These are phyloP conservation scores for Nematocida sp. DNA, from an alignment of 371 early-diverging fungal genomes.

Conservation along the genomic window DNA sequence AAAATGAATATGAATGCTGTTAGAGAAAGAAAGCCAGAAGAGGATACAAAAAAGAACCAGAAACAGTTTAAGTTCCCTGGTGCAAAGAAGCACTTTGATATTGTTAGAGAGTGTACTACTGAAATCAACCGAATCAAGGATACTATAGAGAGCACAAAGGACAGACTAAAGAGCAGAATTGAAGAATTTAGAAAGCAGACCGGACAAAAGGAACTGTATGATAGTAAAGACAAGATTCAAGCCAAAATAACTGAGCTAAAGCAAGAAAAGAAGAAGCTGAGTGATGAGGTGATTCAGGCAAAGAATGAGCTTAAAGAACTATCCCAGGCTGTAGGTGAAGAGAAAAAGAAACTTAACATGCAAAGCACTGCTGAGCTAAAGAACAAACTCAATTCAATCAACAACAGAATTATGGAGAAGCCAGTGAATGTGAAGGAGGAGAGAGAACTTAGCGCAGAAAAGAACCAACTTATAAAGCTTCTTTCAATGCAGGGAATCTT, in stretches of 20 bases:
- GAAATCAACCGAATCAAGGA: constrained; percentile 38
- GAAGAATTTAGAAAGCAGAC: constrained; percentile 58
- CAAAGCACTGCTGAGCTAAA: constrained; percentile 51
- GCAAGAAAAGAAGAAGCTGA: constrained; percentile 26
- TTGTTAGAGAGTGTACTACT: constrained; percentile 28
- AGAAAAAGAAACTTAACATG: constrained; percentile 58
- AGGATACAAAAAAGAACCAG: constrained; percentile 15
- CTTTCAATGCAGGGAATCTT: constrained; percentile 58
- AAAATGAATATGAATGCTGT: constrained; percentile 27
- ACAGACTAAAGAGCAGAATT: constrained; percentile 42
- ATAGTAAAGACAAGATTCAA: constrained; percentile 20
- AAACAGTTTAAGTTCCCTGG: constrained; percentile 41
- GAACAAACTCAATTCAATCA: constrained; percentile 29
- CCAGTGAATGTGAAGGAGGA: constrained; percentile 51
- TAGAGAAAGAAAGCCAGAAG: constrained; percentile 18
- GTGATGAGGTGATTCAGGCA: constrained; percentile 16
- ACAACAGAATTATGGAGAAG: constrained; percentile 53
- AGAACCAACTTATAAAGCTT: constrained; percentile 44
- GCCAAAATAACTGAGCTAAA: constrained; percentile 5
- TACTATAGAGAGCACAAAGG: constrained; percentile 9
- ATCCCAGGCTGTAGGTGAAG: constrained; percentile 52
- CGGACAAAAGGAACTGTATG: constrained; percentile 57
- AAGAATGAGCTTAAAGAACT: constrained; percentile 21
- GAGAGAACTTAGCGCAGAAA: constrained; percentile 46
- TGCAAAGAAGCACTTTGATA: constrained; percentile 36